These are phyloP conservation scores for Myriangium duriaei DNA, from an alignment of 2,329 filamentous ascomycete species.

Conservation along the genomic window DNA sequence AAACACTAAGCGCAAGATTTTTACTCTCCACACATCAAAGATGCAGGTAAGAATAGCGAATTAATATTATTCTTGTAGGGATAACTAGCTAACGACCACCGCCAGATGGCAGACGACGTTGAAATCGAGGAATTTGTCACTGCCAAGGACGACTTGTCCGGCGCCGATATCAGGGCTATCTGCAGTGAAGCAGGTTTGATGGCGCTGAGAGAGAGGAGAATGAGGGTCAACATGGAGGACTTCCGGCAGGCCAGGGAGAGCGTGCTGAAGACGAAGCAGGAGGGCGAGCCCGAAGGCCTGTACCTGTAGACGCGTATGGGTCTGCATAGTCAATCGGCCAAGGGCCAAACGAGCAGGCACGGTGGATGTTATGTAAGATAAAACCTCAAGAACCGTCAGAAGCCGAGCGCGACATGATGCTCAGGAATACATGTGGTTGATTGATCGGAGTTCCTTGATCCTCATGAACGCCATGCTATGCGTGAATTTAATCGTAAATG, in stretches of 20 bases:
- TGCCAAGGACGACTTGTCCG: conserved; percentile 94
- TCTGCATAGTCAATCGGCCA: too few relatives aligned
- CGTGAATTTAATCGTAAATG: too few relatives aligned
- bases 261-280: conserved; percentile 95
- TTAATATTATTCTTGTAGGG: too few relatives aligned
- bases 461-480: too few relatives aligned
- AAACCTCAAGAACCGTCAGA: too few relatives aligned
- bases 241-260: conserved; percentile 86
- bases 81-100: too few relatives aligned
- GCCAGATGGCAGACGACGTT: conserved; percentile 64
- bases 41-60: conserved; percentile 73
- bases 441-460: too few relatives aligned
- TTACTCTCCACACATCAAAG: conserved; percentile 94
- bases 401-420: too few relatives aligned
- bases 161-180: conserved; percentile 97
- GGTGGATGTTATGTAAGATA: too few relatives aligned
- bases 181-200: conserved; percentile 94
- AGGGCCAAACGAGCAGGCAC: too few relatives aligned
- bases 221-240: conserved; percentile 98
- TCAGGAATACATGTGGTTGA: too few relatives aligned
- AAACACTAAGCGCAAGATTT: conserved; percentile 96
- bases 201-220: conserved; percentile 84
- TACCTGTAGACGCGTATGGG: conserved; percentile 93
- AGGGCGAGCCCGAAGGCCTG: conserved; percentile 94
- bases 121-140: conserved; percentile 97